Evolutionary conservation across 768 basidiomycete genomes (phyloP), one percentile per base, ranked within the genome.

Genomic region (Boletus sp.): DNA sequence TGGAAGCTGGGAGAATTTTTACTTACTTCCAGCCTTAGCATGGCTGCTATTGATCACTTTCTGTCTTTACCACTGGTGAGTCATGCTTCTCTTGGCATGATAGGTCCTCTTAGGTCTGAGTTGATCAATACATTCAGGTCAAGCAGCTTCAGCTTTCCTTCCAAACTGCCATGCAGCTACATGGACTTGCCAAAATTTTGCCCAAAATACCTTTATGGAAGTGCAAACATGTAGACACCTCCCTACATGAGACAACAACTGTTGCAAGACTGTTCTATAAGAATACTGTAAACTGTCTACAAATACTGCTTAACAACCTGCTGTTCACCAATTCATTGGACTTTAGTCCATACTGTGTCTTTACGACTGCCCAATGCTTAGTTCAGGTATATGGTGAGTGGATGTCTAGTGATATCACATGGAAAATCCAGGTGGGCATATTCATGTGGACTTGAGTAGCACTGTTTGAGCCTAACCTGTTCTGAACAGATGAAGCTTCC

Each of bases 321-420:
- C 41, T 61, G 14, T 47, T 56, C 37, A 55, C 67, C 4, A 15
- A 61, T 28, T 24, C 20, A 7, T 14, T 37, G 14, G 15, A 37
- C 12, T 59, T 67, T 17, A 53, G 37, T 12, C 70, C 64, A 7
- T 53, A 52, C 3, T 48, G 52, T 12, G 14, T 60, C 0, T 73
- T 56, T 30, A 44, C 48, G 18, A 42, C 47, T 29, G 47, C 57
- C 18, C 60, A 59, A 39, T 32, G 54, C 20, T 36, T 35, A 4
- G 35, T 56, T 8, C 30, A 53, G 9, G 37, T 62, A 15, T 70
- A 60, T 30, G 47, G 18, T 11, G 64, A 70, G n/a, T 71, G 60
- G 49, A 63, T 72, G 32, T 67, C 60, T 5, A 53, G 63, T n/a
- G 54, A 70, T 6, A 17, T 24, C 18, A 64, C 70, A 20, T 73